These are phyloP conservation scores for Solanum phureja DNA, from an alignment of 257 asterid species.

Conservation along the genomic window DNA sequence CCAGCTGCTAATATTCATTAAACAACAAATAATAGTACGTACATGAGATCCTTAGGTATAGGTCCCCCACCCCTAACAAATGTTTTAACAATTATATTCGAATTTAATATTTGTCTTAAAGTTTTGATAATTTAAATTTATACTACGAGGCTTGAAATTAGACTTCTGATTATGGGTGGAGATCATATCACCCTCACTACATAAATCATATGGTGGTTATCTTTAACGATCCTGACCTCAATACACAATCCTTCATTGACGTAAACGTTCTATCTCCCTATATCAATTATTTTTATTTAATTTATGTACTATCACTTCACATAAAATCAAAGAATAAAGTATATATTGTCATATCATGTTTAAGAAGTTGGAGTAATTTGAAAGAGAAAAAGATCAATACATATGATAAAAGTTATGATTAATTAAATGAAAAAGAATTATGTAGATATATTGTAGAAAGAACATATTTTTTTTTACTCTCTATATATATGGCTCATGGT, in stretches of 20 bases:
- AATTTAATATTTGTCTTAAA: neutral
- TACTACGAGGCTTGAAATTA: fast-evolving
- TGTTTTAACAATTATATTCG: neutral
- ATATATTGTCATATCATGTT: neutral
- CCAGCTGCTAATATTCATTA: neutral
- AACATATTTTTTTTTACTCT: no score
- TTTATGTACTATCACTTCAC: neutral
- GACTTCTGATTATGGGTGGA: neutral
- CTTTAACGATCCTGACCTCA: neutral
- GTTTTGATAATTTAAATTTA: neutral
- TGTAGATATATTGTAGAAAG: neutral
- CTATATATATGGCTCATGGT: neutral
- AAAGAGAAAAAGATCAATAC: neutral
- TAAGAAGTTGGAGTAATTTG: neutral
- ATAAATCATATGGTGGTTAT: neutral
- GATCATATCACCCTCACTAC: neutral
- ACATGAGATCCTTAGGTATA: neutral
- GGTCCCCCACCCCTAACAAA: neutral
- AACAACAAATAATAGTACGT: neutral
- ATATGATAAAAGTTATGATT: neutral
- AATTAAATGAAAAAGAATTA: neutral
- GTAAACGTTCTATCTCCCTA: neutral
- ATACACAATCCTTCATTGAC: neutral
- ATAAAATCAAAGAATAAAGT: neutral
- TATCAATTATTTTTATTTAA: neutral